These are phyloP conservation scores for Lactarius deliciosus DNA, from an alignment of 768 basidiomycete species.

Conservation along the genomic window DNA sequence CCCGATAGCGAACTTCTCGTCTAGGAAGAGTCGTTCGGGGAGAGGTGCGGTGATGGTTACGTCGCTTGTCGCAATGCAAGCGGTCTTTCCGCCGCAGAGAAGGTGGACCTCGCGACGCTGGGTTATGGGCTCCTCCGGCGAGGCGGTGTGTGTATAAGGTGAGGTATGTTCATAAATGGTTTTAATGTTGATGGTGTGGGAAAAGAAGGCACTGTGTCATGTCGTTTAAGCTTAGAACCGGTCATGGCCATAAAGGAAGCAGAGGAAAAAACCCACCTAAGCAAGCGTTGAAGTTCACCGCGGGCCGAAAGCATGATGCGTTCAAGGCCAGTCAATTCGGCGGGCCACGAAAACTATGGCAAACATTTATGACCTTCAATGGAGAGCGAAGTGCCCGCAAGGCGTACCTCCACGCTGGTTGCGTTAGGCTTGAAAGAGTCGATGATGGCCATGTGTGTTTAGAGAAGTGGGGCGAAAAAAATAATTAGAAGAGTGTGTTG, in stretches of 20 bases:
- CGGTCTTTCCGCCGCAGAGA: constrained; percentile 41
- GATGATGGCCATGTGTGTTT: constrained; percentile 1
- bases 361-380: neutral
- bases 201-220: constrained; percentile 58
- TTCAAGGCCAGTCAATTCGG: too few species aligned
- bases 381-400: neutral
- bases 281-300: constrained; percentile 31
- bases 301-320: too few species aligned
- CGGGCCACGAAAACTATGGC: too few species aligned
- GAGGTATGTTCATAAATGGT: constrained; percentile 53
- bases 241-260: neutral
- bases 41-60: too few species aligned
- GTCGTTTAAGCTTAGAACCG: neutral
- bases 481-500: too few species aligned
- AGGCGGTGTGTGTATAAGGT: constrained; percentile 38
- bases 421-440: constrained; percentile 29
- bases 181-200: constrained; percentile 56
- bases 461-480: neutral
- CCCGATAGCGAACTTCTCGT: too few species aligned
- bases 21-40: too few species aligned
- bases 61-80: too few species aligned
- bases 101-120: constrained; percentile 68
- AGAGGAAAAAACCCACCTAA: constrained; percentile 48
- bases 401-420: constrained; percentile 27
- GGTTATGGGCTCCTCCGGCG: constrained; percentile 50